Conservation (phyloP, 441 rosid species). For the Viola pubescens region DNA sequence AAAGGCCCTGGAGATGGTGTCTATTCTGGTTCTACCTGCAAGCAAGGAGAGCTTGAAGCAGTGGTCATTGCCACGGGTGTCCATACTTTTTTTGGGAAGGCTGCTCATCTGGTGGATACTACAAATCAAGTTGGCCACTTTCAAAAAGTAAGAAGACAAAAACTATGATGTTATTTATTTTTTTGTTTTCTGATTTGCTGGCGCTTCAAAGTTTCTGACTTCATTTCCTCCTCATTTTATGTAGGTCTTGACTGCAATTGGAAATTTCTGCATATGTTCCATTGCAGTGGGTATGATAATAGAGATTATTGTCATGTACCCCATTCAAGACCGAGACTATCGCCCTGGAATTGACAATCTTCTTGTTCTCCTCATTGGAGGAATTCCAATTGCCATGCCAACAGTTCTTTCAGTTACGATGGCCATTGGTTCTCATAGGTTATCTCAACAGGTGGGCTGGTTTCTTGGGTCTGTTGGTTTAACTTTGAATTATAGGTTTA, state of each 20-base stretch:
- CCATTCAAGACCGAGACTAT: slow-evolving; percentile 75
- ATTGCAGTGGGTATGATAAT: slow-evolving; percentile 88
- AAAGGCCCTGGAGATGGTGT: slow-evolving; percentile 93
- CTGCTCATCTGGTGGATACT: slow-evolving; percentile 91
- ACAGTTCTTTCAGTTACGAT: slow-evolving; percentile 90
- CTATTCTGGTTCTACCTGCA: slow-evolving; percentile 93
- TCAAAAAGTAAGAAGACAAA: slow-evolving; percentile 56
- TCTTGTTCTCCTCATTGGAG: slow-evolving; percentile 91
- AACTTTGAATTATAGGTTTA: slow-evolving; percentile 9
- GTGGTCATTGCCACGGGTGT: slow-evolving; percentile 93
- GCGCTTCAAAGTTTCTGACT: slow-evolving; percentile 3
- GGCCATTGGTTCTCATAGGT: slow-evolving; percentile 93
- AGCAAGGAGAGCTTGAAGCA: slow-evolving; percentile 95
- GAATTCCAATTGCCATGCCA: slow-evolving; percentile 99
- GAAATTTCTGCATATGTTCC: slow-evolving; percentile 95
- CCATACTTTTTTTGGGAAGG: slow-evolving; percentile 93
- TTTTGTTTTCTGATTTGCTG: not conserved
- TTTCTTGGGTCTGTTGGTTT: slow-evolving; percentile 7
- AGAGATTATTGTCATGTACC: slow-evolving; percentile 89
- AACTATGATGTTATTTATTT: slow-evolving; percentile 6
- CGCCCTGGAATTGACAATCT: slow-evolving; percentile 96
- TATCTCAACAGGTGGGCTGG: slow-evolving; percentile 74
- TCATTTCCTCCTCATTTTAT: slow-evolving; percentile 11
- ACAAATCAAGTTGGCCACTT: slow-evolving; percentile 98
- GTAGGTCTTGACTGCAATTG: slow-evolving; percentile 93